phyloP scores from a whole-genome alignment of 345 rosid genomes.

The Rhizophora apiculata region DNA sequence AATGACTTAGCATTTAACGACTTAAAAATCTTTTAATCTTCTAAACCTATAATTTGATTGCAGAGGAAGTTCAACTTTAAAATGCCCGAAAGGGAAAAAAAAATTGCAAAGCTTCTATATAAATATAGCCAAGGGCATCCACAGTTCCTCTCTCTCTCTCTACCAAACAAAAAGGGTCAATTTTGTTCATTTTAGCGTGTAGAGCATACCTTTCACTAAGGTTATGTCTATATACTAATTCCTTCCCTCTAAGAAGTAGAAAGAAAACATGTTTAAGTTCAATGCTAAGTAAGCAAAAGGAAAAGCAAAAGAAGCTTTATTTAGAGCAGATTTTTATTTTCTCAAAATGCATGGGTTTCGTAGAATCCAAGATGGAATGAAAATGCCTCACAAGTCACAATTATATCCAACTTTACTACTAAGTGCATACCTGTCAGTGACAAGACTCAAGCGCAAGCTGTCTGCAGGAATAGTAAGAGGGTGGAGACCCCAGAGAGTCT shows the following conservation, averaged over 20 bases:
- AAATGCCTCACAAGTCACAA: too few species aligned
- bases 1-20: background rate
- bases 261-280: slow-evolving; percentile 12
- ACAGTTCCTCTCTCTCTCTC: background rate
- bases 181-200: slow-evolving; percentile 4
- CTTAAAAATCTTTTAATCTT: background rate
- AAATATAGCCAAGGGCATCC: too few species aligned
- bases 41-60: background rate
- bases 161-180: background rate
- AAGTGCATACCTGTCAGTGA: slow-evolving; percentile 63
- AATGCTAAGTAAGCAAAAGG: slow-evolving; percentile 1
- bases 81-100: slow-evolving; percentile 6
- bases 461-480: slow-evolving; percentile 68
- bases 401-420: slow-evolving; percentile 16
- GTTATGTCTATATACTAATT: background rate
- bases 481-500: slow-evolving; percentile 62
- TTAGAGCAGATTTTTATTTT: background rate
- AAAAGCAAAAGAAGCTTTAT: slow-evolving; percentile 2
- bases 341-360: background rate
- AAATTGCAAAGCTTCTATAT: background rate
- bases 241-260: background rate
- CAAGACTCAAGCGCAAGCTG: slow-evolving; percentile 66
- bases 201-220: background rate
- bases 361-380: too few species aligned
- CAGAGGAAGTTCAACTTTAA: background rate